Evolutionary conservation across 2,329 filamentous ascomycete species (phyloP).

Genomic region (Sclerotinia nivalis): DNA sequence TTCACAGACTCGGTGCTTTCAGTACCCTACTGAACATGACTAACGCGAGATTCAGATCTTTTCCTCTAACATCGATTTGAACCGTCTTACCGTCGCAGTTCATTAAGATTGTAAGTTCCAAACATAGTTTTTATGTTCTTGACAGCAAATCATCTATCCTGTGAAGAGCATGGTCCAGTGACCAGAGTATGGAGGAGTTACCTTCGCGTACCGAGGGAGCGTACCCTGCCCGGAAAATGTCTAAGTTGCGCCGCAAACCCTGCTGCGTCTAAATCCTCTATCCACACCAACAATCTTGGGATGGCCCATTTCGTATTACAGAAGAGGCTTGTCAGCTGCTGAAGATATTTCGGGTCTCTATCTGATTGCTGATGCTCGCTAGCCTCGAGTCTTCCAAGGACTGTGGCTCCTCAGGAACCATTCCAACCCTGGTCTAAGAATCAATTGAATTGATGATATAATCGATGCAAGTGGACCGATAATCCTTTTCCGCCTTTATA

Average conservation of each 20-base stretch:
- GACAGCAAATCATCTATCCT: background rate
- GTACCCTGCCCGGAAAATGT: slow-evolving; percentile 23
- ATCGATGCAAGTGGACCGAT: slow-evolving; percentile 28
- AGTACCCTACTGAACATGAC: background rate
- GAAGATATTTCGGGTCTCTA: slow-evolving; percentile 24
- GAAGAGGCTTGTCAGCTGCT: slow-evolving; percentile 29
- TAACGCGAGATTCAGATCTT: slow-evolving; percentile 13
- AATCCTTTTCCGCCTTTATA: slow-evolving; percentile 29
- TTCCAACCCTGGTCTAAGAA: background rate
- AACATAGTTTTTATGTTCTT: background rate
- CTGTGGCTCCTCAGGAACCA: background rate
- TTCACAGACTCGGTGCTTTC: slow-evolving; percentile 8
- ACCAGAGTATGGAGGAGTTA: slow-evolving; percentile 6
- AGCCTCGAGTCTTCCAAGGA: slow-evolving; percentile 24
- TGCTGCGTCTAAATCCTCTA: slow-evolving; percentile 22
- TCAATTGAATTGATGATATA: slow-evolving; percentile 1
- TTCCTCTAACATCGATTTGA: background rate
- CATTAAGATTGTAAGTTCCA: slow-evolving; percentile 16
- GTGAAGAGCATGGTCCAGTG: slow-evolving; percentile 4
- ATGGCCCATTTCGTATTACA: slow-evolving; percentile 29
- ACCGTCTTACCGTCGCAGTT: background rate
- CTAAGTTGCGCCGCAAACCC: slow-evolving; percentile 28
- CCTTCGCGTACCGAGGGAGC: background rate
- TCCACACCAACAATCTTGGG: slow-evolving; percentile 22
- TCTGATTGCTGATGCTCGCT: slow-evolving; percentile 27